Evolutionary conservation across 2,329 filamentous ascomycete species (phyloP).

Genomic region (Aspergillus sp.): DNA sequence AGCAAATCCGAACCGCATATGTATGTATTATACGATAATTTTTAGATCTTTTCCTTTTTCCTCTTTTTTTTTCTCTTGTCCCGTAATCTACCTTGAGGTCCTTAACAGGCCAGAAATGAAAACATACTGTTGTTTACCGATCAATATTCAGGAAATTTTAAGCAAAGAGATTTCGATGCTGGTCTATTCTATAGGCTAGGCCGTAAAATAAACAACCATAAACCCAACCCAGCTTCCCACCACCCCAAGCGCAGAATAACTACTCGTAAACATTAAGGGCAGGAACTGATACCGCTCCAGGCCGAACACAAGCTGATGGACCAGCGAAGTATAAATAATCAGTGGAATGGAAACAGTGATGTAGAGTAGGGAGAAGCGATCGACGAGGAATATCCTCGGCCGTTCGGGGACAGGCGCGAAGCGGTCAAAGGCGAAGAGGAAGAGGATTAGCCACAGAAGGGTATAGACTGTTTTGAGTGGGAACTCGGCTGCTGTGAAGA

Average conservation of each 20-base stretch:
- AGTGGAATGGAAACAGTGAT: slow-evolving; percentile 86
- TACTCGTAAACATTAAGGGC: slow-evolving; percentile 95
- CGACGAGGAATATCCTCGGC: slow-evolving; percentile 82
- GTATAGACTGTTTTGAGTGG: slow-evolving; percentile 94
- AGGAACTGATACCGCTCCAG: slow-evolving; percentile 75
- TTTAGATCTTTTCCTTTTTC: slow-evolving; percentile 5
- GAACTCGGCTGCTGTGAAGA: slow-evolving; percentile 91
- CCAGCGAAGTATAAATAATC: slow-evolving; percentile 80
- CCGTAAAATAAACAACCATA: slow-evolving; percentile 83
- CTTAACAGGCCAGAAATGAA: neutral
- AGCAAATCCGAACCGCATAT: neutral
- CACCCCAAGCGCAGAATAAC: slow-evolving; percentile 91
- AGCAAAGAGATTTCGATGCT: neutral
- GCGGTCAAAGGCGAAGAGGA: slow-evolving; percentile 82
- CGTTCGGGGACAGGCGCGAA: slow-evolving; percentile 79
- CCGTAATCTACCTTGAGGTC: no score
- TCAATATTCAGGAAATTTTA: neutral
- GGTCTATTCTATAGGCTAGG: slow-evolving; percentile 20
- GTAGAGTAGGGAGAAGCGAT: slow-evolving; percentile 86
- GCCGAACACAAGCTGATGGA: slow-evolving; percentile 83
- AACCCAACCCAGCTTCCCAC: slow-evolving; percentile 95
- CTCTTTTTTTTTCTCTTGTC: slow-evolving; percentile 4
- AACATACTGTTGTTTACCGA: neutral
- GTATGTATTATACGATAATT: slow-evolving; percentile 10
- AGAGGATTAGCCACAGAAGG: slow-evolving; percentile 83